phyloP scores from a whole-genome alignment of 2,329 filamentous ascomycete genomes.

The Emmonsia crescens region DNA sequence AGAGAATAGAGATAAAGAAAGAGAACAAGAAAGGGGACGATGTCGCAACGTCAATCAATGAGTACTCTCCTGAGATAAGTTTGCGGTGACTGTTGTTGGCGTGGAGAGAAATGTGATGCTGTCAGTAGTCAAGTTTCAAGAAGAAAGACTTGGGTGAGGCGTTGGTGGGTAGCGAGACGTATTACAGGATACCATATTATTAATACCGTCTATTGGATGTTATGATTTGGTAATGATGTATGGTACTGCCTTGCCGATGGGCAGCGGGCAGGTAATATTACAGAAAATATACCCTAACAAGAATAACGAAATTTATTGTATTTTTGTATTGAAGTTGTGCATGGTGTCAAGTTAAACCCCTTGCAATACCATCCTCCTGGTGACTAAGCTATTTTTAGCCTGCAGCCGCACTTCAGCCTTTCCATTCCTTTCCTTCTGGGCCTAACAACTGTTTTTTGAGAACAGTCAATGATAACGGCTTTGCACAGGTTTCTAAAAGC shows the following conservation, averaged over 20 bases:
- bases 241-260: not conserved
- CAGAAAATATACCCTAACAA: too few species aligned
- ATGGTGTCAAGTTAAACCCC: not conserved
- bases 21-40: not conserved
- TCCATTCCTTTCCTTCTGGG: not conserved
- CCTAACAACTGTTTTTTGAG: too few species aligned
- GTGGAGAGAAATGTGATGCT: not conserved
- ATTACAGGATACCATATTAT: not conserved
- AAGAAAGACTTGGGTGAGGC: not conserved
- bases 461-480: not conserved
- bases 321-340: too few species aligned
- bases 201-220: not conserved
- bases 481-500: not conserved
- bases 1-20: not conserved
- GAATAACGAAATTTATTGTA: too few species aligned
- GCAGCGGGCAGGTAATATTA: not conserved
- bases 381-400: not conserved
- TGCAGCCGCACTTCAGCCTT: not conserved
- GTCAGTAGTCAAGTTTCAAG: slow-evolving; percentile 3
- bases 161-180: not conserved
- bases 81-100: not conserved
- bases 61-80: not conserved
- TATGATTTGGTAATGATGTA: not conserved
- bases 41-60: not conserved
- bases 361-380: not conserved